Conservation (phyloP, 495 filamentous ascomycete genomes). For the Aspergillus ostianus region DNA sequence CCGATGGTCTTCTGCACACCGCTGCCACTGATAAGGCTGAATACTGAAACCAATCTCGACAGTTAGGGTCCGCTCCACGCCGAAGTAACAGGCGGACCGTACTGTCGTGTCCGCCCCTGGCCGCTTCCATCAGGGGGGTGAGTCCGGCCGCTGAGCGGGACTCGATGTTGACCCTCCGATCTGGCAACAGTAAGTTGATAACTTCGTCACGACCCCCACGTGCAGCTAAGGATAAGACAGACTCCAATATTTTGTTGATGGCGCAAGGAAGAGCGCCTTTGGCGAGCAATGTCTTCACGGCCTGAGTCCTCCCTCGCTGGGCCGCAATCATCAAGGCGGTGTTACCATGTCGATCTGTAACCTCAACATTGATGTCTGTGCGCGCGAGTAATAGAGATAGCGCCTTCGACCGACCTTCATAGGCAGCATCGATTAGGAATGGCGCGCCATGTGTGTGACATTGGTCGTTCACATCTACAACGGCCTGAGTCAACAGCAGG, state of each 20-base stretch:
- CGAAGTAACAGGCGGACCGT: background rate
- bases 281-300: background rate
- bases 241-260: background rate
- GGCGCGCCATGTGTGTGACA: background rate
- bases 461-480: background rate
- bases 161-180: background rate
- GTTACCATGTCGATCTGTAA: too few species aligned
- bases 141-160: background rate
- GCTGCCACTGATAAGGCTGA: background rate
- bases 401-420: too few species aligned
- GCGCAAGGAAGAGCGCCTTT: background rate
- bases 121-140: background rate
- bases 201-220: background rate
- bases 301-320: background rate
- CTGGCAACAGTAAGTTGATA: background rate
- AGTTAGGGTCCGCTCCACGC: background rate
- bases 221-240: background rate
- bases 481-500: background rate
- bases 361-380: too few species aligned
- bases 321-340: background rate
- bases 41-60: background rate
- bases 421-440: background rate
- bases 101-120: background rate
- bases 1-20: background rate
- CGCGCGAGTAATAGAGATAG: background rate